Base-by-base conservation (phyloP, 1,284 basidiomycete species). In the Cutaneotrichosporon curvatum region DNA sequence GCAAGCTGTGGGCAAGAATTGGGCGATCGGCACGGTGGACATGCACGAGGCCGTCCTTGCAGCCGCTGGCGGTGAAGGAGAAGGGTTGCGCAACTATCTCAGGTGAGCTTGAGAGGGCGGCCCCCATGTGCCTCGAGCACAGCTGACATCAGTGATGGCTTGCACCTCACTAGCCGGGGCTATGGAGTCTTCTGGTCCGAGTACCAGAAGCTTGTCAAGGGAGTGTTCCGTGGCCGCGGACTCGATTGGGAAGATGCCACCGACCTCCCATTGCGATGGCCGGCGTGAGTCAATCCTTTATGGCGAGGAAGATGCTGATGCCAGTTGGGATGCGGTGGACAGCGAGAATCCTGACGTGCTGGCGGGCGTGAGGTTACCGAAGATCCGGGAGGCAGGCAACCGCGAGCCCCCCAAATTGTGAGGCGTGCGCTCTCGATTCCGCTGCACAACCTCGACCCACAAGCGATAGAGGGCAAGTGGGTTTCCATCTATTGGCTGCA, bases 81-180 rank as follows among this genome's bases (percentile, higher is more conserved):
- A 66, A 19, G 70, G 61, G 40, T 81, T 78, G 16, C 45, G 42
- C 10, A 41, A 47, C 18, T 61, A 55, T 39, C 57, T 60, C n/a
- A 39, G 23, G 47, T 48, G 42, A 43, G 47, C 39, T 19, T 14
- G 12, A n/a, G 18, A 19, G 28, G 8, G n/a, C 3, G 4, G 25
- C 25, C 7, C 25, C 8, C n/a, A n/a, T n/a, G n/a, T n/a, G n/a
- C n/a, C n/a, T n/a, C n/a, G n/a, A n/a, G n/a, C n/a, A n/a, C n/a
- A n/a, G 37, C 41, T 43, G 25, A 43, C 34, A 15, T 15, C 35
- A 67, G 65, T 25, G 87, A 91, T 62, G 88, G 89, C 0, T 68
- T 92, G 47, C 89, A 94, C 67, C 65, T 88, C 56, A 86, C 79
- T 37, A 73, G 67, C 8, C 76, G 72, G 2, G 88, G 86, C 20